Base-by-base conservation (phyloP, 2,329 filamentous ascomycete genomes). In the Talaromyces sp. region DNA sequence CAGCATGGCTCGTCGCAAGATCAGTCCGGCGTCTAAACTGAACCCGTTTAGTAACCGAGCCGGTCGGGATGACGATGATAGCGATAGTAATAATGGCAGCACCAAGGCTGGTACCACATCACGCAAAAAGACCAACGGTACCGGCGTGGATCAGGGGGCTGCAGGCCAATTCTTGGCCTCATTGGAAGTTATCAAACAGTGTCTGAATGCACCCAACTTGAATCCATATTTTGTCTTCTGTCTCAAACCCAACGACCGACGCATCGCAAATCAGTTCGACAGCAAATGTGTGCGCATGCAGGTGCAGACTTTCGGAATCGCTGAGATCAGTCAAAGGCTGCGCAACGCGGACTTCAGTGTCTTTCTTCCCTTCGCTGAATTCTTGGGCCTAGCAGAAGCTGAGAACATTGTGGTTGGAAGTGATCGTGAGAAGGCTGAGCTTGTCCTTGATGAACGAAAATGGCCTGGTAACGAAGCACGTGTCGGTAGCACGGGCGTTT, bases 171-270 rank as follows among this genome's bases (percentile, higher is more conserved):
- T 97, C 79, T 81, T 99, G 25, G 88, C 91, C 0, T 91, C 93
- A 0, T 82, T 99, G 29, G 92, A 97, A 69, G 96, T 95, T 67
- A 91, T 99, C 65, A 96, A 89, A 66, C 93, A 94, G 72, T 93
- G 92, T 1, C 83, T 99, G 53, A 90, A 88, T 2, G 88, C 91
- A 2, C 86, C 89, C 3, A 91, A 93, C 73, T 91, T 93, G 11
- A 99, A 99, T 73, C 87, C 91, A 0, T 99, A 99, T 79, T 98
- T 97, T 72, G 87, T 99, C 53, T 97, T 99, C 79, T 99, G 95
- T 74, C 80, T 99, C 69, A 99, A 99, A 79, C 94, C 95, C 25
- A 99, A 99, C 71, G 95, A 99, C 76, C 87, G 95, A 62, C 89
- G 95, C 59, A 99, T 99, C 70, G 94, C 95, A 68, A 99, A 99